A percentile compares a stretch with the other conserved stretches of the same genome.
phyloP scores from a whole-genome alignment of 331 rosid genomes.

The Stylosanthes scabra region DNA sequence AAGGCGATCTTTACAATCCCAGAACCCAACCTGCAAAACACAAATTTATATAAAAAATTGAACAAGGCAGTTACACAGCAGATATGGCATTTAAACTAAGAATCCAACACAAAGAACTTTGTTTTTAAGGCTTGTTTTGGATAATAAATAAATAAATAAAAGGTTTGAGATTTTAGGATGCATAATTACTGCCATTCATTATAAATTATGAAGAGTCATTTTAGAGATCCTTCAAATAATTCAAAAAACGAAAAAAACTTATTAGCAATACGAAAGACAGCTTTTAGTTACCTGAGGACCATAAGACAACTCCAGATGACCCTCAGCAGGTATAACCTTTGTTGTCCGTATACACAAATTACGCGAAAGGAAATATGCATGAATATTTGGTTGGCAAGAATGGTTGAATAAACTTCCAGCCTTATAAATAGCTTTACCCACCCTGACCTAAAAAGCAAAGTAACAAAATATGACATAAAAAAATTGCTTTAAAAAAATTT shows the following conservation, averaged over 20 bases:
- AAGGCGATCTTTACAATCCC: slow-evolving; percentile 77
- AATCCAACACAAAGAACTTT: background rate
- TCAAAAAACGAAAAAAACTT: slow-evolving; percentile 24
- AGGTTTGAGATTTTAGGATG: slow-evolving; percentile 26
- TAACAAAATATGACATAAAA: slow-evolving; percentile 30
- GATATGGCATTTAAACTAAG: background rate
- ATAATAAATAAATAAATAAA: background rate
- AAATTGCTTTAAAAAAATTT: background rate
- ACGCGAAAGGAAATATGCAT: slow-evolving; percentile 84
- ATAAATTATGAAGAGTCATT: background rate
- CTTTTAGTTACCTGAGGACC: slow-evolving; percentile 82
- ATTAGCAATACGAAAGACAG: slow-evolving; percentile 27
- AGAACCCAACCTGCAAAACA: slow-evolving; percentile 82
- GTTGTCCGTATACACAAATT: slow-evolving; percentile 74
- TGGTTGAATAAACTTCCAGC: slow-evolving; percentile 88
- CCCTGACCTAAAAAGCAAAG: slow-evolving; percentile 65
- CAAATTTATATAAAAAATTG: slow-evolving; percentile 26
- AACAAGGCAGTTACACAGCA: slow-evolving; percentile 30
- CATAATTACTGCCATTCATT: slow-evolving; percentile 24
- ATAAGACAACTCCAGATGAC: slow-evolving; percentile 81
- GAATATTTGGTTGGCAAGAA: slow-evolving; percentile 84
- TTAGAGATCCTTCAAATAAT: slow-evolving; percentile 19
- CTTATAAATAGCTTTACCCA: slow-evolving; percentile 87
- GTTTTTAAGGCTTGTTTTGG: slow-evolving; percentile 22
- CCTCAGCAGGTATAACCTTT: slow-evolving; percentile 56